Base-by-base conservation (phyloP, 129 eudicot genomes). In the Escallonia rubra region DNA sequence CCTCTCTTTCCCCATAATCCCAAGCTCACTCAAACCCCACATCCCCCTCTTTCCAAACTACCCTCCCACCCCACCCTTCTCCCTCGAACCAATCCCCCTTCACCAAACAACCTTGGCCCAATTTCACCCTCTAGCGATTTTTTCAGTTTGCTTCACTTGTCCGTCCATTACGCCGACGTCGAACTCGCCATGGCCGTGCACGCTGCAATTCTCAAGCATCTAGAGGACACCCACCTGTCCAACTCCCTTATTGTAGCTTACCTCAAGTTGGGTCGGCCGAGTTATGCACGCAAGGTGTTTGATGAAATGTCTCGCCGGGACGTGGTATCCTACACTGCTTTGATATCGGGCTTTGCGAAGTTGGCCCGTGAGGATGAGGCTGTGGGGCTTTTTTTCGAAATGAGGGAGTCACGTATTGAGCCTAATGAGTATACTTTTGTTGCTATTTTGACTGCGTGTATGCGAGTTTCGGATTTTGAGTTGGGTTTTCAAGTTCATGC, bases 361-460 rank as follows among this genome's bases (percentile, higher is more conserved):
- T 74, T 71, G 8, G 72, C 68, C 23, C 60, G 64, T 4, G 92
- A 81, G 46, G 8, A 68, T 50, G 87, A 89, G 13, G 93, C 90
- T 43, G 50, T 85, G 3, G 64, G 12, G 68, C 62, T 84, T 44
- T 94, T 89, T 73, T 59, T 82, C 62, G 80, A 80, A 53, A 94
- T 94, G 99, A 87, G 86, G 45, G 66, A 54, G 13, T 69, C 65
- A 49, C 92, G 92, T 50, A 67, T 89, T 62, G 82, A 84, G 51
- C 90, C 88, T 8, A 94, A 89, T 78, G 95, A 69, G 76, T 94
- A 65, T 77, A 76, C 73, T 72, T 94, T 82, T 64, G 96, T 94
- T 67, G 95, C 90, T 13, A 8, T 94, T 12, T 74, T 89, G 79
- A 84, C 90, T 79, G 99, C 96, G 68, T 86, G 95, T 72, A 80